These are phyloP conservation scores for Iris pallida DNA, from an alignment of 116 monocot species.

Conservation along the genomic window DNA sequence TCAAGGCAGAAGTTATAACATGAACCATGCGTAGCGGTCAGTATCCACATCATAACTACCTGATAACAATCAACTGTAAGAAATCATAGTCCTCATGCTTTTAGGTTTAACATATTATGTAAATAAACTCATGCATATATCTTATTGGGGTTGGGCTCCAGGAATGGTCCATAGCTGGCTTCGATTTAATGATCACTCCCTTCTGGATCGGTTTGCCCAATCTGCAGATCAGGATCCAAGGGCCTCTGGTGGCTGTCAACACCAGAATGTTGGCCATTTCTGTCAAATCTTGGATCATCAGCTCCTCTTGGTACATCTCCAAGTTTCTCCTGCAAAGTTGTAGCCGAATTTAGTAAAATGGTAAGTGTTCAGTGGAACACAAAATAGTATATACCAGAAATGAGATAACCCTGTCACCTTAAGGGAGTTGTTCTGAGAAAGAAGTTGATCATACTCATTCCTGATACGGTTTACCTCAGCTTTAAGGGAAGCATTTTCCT, in stretches of 20 bases:
- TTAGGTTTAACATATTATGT: conserved; percentile 15
- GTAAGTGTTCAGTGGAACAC: background rate
- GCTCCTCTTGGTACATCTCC: conserved; percentile 20
- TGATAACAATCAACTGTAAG: conserved; percentile 27
- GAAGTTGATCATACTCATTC: conserved; percentile 72
- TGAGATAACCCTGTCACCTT: conserved; percentile 42
- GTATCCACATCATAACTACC: conserved; percentile 39
- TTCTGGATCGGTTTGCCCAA: conserved; percentile 16
- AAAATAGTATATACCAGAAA: background rate
- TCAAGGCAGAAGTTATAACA: conserved; percentile 31
- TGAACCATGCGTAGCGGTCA: conserved; percentile 28
- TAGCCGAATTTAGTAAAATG: background rate
- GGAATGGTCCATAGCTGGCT: conserved; percentile 11
- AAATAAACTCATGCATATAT: conserved; percentile 9
- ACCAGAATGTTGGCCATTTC: conserved; percentile 26
- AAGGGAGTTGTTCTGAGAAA: conserved; percentile 68
- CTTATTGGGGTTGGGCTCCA: conserved; percentile 24
- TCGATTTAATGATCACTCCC: conserved; percentile 20
- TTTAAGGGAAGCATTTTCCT: conserved; percentile 78
- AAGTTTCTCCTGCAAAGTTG: conserved; percentile 58
- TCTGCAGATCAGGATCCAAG: conserved; percentile 31
- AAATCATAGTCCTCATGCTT: conserved; percentile 24
- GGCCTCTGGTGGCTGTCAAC: conserved; percentile 14
- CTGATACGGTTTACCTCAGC: conserved; percentile 55
- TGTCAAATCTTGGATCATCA: conserved; percentile 28